Conservation (phyloP, 2,329 filamentous ascomycete genomes). For the Fusarium sp. region DNA sequence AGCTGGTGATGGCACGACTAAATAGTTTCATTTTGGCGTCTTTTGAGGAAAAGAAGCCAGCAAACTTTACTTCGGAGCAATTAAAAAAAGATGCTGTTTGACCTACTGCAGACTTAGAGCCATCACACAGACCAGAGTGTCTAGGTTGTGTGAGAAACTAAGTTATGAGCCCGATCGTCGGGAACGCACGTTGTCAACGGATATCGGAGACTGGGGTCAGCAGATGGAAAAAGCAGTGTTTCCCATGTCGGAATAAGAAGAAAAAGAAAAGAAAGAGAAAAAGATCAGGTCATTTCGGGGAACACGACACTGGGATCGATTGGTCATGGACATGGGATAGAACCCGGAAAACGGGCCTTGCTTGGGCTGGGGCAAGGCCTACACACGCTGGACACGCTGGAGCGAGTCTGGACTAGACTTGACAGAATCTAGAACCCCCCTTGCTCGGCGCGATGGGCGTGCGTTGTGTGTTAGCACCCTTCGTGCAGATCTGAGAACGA, state of each 20-base stretch:
- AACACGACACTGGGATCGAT: slow-evolving; percentile 2
- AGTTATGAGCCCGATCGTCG: slow-evolving; percentile 32
- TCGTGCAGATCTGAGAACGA: slow-evolving; percentile 39
- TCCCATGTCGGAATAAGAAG: slow-evolving; percentile 17
- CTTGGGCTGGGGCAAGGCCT: not conserved
- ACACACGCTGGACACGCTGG: not conserved
- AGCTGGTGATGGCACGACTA: no score
- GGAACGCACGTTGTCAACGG: slow-evolving; percentile 32
- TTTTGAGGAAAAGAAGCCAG: not conserved
- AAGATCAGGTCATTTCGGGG: slow-evolving; percentile 27
- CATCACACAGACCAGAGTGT: slow-evolving; percentile 1
- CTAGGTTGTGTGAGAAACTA: no score
- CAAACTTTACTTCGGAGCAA: not conserved
- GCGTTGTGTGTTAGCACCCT: slow-evolving; percentile 30
- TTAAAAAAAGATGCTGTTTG: not conserved
- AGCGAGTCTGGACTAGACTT: slow-evolving; percentile 10
- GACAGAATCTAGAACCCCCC: slow-evolving; percentile 25
- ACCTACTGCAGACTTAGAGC: not conserved
- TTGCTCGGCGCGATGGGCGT: slow-evolving; percentile 32
- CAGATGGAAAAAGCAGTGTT: slow-evolving; percentile 13
- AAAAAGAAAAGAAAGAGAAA: slow-evolving; percentile 21
- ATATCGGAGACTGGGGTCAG: slow-evolving; percentile 27
- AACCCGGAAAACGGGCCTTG: slow-evolving; percentile 14
- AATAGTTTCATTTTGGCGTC: no score
- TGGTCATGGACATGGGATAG: slow-evolving; percentile 1